These are phyloP conservation scores for Calonectria hongkongensis DNA, from an alignment of 2,329 filamentous ascomycete genomes.

Conservation along the genomic window DNA sequence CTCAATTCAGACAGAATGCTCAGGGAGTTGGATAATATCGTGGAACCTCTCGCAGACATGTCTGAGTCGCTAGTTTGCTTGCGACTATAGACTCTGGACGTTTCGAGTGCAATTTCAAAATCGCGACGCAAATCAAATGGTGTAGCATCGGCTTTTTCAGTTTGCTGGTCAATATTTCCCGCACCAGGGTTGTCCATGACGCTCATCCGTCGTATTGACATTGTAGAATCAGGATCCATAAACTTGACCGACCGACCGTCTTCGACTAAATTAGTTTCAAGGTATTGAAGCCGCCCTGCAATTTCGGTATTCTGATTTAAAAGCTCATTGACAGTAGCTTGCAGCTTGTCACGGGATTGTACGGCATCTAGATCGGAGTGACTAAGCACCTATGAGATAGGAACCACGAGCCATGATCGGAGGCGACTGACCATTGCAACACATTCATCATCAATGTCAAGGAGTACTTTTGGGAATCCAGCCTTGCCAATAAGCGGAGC, in stretches of 20 bases:
- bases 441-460: neutral
- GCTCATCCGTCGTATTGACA: neutral
- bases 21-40: neutral
- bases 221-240: neutral
- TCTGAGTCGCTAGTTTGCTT: neutral
- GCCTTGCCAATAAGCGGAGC: neutral
- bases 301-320: neutral
- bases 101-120: constrained; percentile 15
- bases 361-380: neutral
- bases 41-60: constrained; percentile 3
- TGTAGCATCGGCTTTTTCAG: neutral
- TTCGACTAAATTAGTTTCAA: neutral
- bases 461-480: constrained; percentile 3
- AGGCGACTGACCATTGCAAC: neutral
- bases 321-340: neutral
- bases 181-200: neutral
- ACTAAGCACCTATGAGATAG: neutral
- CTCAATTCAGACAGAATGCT: neutral
- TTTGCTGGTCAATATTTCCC: neutral
- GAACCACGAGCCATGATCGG: neutral
- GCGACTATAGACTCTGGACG: neutral
- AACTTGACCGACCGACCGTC: neutral
- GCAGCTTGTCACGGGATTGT: neutral
- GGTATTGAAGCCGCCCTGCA: neutral
- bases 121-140: neutral